Conservation (phyloP, 495 filamentous ascomycete species). For the Oleoguttula mirabilis region DNA sequence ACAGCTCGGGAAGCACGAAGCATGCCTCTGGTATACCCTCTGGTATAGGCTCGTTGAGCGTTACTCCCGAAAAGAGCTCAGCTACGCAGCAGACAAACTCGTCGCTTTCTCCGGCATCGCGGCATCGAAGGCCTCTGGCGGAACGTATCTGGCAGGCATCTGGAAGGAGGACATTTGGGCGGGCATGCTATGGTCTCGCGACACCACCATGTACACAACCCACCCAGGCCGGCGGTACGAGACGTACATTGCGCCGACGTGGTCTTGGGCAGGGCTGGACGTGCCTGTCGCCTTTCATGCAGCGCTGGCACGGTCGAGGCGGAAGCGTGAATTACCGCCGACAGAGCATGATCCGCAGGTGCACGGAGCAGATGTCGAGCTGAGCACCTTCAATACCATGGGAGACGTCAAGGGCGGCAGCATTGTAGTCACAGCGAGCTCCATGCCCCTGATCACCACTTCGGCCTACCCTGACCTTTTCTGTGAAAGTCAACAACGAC, state of each 20-base stretch:
- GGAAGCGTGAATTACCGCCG: background rate
- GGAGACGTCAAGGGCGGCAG: background rate
- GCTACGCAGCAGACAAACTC: background rate
- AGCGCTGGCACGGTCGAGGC: background rate
- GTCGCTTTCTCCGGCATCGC: background rate
- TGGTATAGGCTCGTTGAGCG: background rate
- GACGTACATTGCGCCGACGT: background rate
- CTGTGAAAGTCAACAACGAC: background rate
- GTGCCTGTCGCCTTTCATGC: background rate
- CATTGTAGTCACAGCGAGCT: background rate
- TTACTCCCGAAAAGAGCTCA: background rate
- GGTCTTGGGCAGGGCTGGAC: background rate
- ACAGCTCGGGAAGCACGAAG: background rate
- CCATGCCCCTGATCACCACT: background rate
- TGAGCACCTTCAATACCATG: background rate
- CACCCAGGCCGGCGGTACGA: background rate
- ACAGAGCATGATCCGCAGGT: background rate
- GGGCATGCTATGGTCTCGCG: background rate
- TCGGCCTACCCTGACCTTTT: background rate
- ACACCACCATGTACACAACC: background rate
- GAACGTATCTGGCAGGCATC: background rate
- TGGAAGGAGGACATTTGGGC: background rate
- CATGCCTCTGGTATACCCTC: background rate
- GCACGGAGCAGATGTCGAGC: background rate
- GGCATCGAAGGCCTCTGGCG: background rate